A percentile compares a stretch with the other conserved stretches of the same genome.
phyloP scores from a whole-genome alignment of 768 basidiomycete species.

The Boletus sensibilis region DNA sequence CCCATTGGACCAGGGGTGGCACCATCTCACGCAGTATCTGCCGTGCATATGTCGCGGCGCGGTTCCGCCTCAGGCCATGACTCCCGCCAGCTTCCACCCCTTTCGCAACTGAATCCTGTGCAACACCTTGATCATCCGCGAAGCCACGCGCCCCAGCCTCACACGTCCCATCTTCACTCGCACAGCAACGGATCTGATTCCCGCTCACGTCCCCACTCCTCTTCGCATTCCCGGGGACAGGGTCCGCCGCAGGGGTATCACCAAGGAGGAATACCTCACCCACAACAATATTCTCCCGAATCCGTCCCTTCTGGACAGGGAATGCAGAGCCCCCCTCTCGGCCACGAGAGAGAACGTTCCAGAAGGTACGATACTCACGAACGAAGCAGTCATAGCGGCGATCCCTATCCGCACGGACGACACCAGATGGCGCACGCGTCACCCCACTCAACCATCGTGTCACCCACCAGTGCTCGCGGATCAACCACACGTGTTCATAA shows the following conservation, averaged over 20 bases:
- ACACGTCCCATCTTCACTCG: constrained; percentile 43
- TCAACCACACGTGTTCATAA: constrained; percentile 49
- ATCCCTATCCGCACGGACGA: constrained; percentile 34
- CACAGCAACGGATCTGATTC: constrained; percentile 43
- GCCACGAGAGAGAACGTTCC: constrained; percentile 42
- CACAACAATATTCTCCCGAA: constrained; percentile 50
- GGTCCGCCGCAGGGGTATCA: constrained; percentile 32
- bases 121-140: constrained; percentile 39
- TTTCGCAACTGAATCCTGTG: constrained; percentile 47
- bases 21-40: constrained; percentile 38
- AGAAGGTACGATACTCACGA: constrained; percentile 52
- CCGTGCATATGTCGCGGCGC: constrained; percentile 44
- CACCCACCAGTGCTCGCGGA: constrained; percentile 36
- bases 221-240: constrained; percentile 51
- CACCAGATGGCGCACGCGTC: constrained; percentile 34
- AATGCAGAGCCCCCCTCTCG: constrained; percentile 49
- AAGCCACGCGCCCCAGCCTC: constrained; percentile 34
- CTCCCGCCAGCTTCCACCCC: constrained; percentile 48
- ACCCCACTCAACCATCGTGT: constrained; percentile 34
- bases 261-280: constrained; percentile 40
- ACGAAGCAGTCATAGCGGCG: constrained; percentile 34
- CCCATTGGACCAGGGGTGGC: constrained; percentile 41
- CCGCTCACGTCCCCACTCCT: constrained; percentile 50
- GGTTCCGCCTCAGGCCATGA: constrained; percentile 44
- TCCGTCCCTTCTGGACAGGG: constrained; percentile 43